Base-by-base conservation (phyloP, 2,329 filamentous ascomycete species). In the Boeremia lycopersici region DNA sequence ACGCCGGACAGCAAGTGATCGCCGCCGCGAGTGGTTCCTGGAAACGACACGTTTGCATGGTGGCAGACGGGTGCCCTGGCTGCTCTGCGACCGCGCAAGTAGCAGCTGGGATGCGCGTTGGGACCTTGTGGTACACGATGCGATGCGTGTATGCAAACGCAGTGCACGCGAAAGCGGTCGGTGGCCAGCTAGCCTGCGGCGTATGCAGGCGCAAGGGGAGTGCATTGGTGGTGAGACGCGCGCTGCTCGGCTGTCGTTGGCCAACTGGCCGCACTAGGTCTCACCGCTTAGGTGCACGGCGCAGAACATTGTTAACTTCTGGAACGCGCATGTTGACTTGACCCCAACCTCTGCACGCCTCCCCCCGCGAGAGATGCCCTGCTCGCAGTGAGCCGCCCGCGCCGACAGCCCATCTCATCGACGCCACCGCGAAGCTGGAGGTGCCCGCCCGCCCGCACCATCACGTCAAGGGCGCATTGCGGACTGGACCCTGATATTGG, bases 301-400 rank as follows among this genome's bases (percentile, higher is more conserved):
- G 40, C 48, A 40, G 52, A 55, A 55, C 52, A 55, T 55, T 48
- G 51, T 53, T 55, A 43, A 50, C 52, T 55, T 50, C 52, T 49
- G 52, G 52, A 55, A 46, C 52, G 52, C 31, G 46, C 36, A 42
- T 39, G 46, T 49, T 28, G 43, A 42, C 40, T 50, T 38, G 35
- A 54, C 42, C 42, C 29, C 46, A 19, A 45, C 23, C 38, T 33
- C 28, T 36, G n/a, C 35, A 40, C 30, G 35, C 41, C 41, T 49
- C 51, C 40, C 51, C 34, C 54, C 48, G 29, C 46, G 41, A 34
- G 25, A 44, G 53, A 60, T 73, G 70, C 64, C 49, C 57, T 58
- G 51, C 59, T 58, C 58, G 53, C 67, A 67, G 66, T 71, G 64
- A 70, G 60, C 47, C 23, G 61, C 55, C 64, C 61, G 65, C 62